phyloP scores from a whole-genome alignment of 768 basidiomycete species.

The Russula sp. region DNA sequence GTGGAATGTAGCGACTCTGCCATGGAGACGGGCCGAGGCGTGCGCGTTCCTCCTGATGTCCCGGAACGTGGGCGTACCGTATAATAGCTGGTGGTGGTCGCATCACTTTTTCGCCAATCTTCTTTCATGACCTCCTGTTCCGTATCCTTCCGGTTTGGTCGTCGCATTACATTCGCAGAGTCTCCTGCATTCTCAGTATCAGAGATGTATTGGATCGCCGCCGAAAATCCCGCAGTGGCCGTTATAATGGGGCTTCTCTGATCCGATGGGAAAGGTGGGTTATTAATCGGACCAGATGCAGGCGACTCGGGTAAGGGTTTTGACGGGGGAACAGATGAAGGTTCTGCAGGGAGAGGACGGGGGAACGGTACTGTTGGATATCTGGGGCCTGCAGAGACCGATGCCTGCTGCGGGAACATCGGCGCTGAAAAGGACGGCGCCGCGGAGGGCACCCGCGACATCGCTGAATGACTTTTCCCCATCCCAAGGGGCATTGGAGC shows the following conservation, averaged over 20 bases:
- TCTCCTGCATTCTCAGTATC: conserved; percentile 39
- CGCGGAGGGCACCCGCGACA: conserved; percentile 33
- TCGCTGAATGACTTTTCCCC: conserved; percentile 27
- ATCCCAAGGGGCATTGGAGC: conserved; percentile 7
- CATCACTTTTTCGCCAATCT: conserved; percentile 76
- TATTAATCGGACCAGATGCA: background rate
- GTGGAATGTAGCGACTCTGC: conserved; percentile 74
- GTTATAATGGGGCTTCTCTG: conserved; percentile 53
- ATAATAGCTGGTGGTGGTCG: conserved; percentile 67
- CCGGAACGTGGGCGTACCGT: conserved; percentile 59
- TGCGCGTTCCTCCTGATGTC: conserved; percentile 41
- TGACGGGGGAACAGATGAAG: background rate
- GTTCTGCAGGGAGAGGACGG: conserved; percentile 8
- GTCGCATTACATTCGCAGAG: conserved; percentile 6
- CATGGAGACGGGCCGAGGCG: conserved; percentile 72
- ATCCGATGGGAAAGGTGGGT: conserved; percentile 31
- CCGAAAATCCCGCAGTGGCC: conserved; percentile 54
- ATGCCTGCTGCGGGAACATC: conserved; percentile 14
- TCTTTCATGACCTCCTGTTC: conserved; percentile 49
- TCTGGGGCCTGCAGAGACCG: conserved; percentile 19
- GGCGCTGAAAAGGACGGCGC: conserved; percentile 29
- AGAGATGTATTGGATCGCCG: conserved; percentile 54
- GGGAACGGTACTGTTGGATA: conserved; percentile 13
- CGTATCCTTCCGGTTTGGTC: conserved; percentile 36
- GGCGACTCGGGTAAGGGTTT: conserved; percentile 14